phyloP scores from a whole-genome alignment of 2,329 filamentous ascomycete genomes.

The Elsinoe necatrix region DNA sequence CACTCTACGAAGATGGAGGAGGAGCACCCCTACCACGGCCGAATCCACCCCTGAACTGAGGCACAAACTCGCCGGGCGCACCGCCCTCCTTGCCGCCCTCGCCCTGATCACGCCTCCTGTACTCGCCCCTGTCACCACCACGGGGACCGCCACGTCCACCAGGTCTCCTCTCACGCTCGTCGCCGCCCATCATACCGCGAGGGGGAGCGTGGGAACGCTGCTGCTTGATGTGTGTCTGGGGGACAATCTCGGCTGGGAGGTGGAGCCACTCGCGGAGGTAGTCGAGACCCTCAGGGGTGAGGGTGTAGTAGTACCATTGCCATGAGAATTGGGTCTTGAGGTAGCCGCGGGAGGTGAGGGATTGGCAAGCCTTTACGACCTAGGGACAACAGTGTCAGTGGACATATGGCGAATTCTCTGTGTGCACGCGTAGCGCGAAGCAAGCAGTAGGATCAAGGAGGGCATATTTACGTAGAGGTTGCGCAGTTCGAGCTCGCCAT shows the following conservation, averaged over 20 bases:
- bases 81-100: slow-evolving; percentile 74
- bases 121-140: slow-evolving; percentile 55
- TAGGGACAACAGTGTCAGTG: slow-evolving; percentile 25
- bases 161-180: slow-evolving; percentile 68
- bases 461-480: slow-evolving; percentile 42
- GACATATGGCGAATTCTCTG: too few species aligned
- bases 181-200: slow-evolving; percentile 91
- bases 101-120: slow-evolving; percentile 68
- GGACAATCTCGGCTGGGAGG: slow-evolving; percentile 98
- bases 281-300: slow-evolving; percentile 98
- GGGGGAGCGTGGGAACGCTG: slow-evolving; percentile 97
- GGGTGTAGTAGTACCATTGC: slow-evolving; percentile 99
- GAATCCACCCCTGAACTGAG: slow-evolving; percentile 54
- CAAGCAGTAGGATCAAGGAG: not conserved
- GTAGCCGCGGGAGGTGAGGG: slow-evolving; percentile 93
- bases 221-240: slow-evolving; percentile 99
- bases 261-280: slow-evolving; percentile 99
- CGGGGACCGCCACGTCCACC: slow-evolving; percentile 71
- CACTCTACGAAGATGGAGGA: slow-evolving; percentile 36
- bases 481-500: slow-evolving; percentile 97
- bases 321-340: slow-evolving; percentile 99
- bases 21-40: slow-evolving; percentile 78
- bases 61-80: slow-evolving; percentile 85
- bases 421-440: not conserved
- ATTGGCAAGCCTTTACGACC: slow-evolving; percentile 98